Evolutionary conservation across 768 basidiomycete species (phyloP).

Genomic region (Russula vinacea): DNA sequence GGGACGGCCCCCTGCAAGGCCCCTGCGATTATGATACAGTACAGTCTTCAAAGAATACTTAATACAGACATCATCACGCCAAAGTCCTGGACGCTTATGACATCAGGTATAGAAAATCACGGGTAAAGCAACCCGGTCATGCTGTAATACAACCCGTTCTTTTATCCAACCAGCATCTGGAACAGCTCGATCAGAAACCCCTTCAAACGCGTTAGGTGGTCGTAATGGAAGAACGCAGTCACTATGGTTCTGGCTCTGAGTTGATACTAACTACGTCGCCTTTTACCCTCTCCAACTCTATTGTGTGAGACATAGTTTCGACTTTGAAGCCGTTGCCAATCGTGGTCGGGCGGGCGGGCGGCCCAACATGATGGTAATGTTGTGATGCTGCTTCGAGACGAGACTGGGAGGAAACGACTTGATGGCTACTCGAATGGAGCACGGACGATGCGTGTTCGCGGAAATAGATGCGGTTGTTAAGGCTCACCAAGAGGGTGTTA

Average conservation of each 20-base stretch:
- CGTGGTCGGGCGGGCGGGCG: background rate
- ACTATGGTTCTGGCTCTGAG: background rate
- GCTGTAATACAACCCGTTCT: background rate
- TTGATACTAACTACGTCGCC: background rate
- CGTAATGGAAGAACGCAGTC: background rate
- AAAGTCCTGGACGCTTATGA: background rate
- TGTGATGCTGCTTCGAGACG: background rate
- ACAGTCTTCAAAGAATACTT: background rate
- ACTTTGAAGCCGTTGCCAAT: background rate
- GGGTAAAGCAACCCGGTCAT: background rate
- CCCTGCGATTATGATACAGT: too few species aligned
- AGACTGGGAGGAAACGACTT: background rate
- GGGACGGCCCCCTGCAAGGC: too few species aligned
- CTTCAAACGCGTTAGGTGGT: background rate
- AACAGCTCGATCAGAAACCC: background rate
- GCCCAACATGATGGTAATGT: background rate
- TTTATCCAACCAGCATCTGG: background rate
- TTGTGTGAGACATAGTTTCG: background rate
- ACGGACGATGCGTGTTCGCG: conserved; percentile 10
- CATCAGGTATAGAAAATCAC: background rate
- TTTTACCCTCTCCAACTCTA: background rate
- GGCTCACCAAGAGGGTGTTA: conserved; percentile 33
- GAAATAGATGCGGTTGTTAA: conserved; percentile 31
- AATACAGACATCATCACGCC: background rate
- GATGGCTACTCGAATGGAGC: background rate